phyloP scores from a whole-genome alignment of 805 yeast species.

The Zygoascus tannicola region DNA sequence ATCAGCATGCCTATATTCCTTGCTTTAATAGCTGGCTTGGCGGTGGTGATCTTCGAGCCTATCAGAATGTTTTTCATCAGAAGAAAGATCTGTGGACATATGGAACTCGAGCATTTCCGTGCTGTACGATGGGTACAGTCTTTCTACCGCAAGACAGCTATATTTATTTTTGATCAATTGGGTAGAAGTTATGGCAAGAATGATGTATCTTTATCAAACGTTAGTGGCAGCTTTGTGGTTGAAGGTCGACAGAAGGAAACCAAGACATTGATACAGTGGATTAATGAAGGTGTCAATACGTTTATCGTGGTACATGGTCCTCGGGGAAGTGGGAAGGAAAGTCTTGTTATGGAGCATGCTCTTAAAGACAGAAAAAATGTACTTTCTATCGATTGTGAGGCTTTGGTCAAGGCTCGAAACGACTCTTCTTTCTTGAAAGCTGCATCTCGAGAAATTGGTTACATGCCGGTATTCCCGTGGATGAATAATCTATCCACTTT shows the following conservation, averaged over 20 bases:
- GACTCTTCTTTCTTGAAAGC: constrained; percentile 59
- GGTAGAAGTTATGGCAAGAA: constrained; percentile 7
- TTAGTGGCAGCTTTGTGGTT: constrained; percentile 40
- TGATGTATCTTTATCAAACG: neutral
- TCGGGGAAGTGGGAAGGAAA: constrained; percentile 88
- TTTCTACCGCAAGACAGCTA: neutral
- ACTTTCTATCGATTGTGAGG: constrained; percentile 70
- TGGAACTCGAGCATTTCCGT: constrained; percentile 8
- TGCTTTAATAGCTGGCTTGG: constrained; percentile 70
- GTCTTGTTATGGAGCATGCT: constrained; percentile 60
- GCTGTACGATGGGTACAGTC: neutral
- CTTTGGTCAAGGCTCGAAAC: constrained; percentile 59
- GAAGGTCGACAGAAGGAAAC: constrained; percentile 60
- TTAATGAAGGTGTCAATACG: constrained; percentile 82
- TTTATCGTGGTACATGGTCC: constrained; percentile 90
- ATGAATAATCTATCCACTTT: constrained; percentile 67
- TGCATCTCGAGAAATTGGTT: constrained; percentile 73
- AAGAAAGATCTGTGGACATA: constrained; percentile 43
- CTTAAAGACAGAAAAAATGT: constrained; percentile 52
- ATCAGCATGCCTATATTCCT: constrained; percentile 72
- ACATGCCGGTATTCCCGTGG: constrained; percentile 93
- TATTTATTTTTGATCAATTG: neutral
- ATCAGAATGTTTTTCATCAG: constrained; percentile 73
- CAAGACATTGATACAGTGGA: constrained; percentile 64
- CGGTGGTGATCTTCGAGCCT: constrained; percentile 87